Conservation (phyloP, 2,329 filamentous ascomycete species). For the Fusarium sp. region DNA sequence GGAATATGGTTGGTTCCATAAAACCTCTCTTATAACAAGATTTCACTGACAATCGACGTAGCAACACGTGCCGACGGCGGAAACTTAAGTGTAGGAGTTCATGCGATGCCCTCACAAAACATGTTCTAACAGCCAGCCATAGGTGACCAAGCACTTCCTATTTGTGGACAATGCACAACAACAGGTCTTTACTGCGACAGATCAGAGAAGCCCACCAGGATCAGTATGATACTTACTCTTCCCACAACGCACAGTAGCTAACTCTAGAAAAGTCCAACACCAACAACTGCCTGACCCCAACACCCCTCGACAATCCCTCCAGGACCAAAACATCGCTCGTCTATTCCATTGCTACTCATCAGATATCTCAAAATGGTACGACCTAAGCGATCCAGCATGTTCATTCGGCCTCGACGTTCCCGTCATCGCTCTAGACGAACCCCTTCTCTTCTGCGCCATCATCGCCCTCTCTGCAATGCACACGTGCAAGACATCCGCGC, state of each 20-base stretch:
- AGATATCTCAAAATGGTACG: conserved; percentile 60
- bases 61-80: conserved; percentile 55
- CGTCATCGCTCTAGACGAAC: conserved; percentile 53
- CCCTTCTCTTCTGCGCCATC: conserved; percentile 59
- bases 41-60: conserved; percentile 10
- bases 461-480: conserved; percentile 61
- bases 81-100: conserved; percentile 52
- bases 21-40: accelerated
- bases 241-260: neutral
- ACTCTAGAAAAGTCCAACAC: conserved; percentile 11
- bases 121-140: conserved; percentile 1
- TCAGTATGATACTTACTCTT: conserved; percentile 5
- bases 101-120: neutral
- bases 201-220: conserved; percentile 37
- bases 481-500: conserved; percentile 50
- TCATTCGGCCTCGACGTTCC: conserved; percentile 55
- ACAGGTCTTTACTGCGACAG: conserved; percentile 53
- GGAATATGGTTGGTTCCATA: conserved; percentile 28
- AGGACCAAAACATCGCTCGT: conserved; percentile 49
- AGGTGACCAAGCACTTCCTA: conserved; percentile 52
- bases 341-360: conserved; percentile 58
- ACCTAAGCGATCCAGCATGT: conserved; percentile 56
- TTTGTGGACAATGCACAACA: conserved; percentile 52
- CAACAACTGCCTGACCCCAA: conserved; percentile 18
- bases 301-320: conserved; percentile 49